Evolutionary conservation across 495 filamentous ascomycete species (phyloP), one percentile per base, ranked within the genome.

Genomic region (Penicillium atrosanguineum): DNA sequence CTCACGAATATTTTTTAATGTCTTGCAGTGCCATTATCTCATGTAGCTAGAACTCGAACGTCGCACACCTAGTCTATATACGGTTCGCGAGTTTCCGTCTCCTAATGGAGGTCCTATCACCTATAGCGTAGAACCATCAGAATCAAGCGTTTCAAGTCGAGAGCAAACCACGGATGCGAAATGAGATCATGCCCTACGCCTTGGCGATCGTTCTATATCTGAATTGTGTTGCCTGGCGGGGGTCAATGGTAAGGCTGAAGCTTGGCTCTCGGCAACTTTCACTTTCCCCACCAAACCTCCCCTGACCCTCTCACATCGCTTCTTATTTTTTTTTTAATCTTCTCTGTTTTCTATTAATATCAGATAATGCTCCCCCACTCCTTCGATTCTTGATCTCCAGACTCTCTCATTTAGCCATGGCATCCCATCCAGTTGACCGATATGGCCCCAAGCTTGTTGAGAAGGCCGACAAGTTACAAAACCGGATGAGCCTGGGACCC

Each of bases 401-500:
- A n/a, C n/a, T 16, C 20, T 39, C 15, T 42, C n/a, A 15, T 23
- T 19, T 11, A 18, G 48, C 39, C 54, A 50, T 65, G 65, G 52
- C 61, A 49, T 48, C 56, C 8, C 61, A 67, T 40, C 45, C 58
- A 0, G 62, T 69, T 31, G 71, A 74, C 50, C 72, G 66, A 34
- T 69, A 67, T 61, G 72, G 63, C 36, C 68, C 74, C 7, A 85
- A 80, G 57, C 44, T 85, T 42, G 79, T 82, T 40, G 65, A 81
- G 19, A 79, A 84, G 56, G 79, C 80, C 52, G 73, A 85, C 57
- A 81, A 81, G 55, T 49, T 86, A 18, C 81, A 86, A 57, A 71
- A 75, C 18, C 84, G 79, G 53, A 47, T 66, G 20, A 61, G 65
- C 15, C 64, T 66, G 60, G 66, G 64, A 28, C 56, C 59, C 45